Conservation (phyloP, 345 rosid genomes). For the Gossypium sturtianum region DNA sequence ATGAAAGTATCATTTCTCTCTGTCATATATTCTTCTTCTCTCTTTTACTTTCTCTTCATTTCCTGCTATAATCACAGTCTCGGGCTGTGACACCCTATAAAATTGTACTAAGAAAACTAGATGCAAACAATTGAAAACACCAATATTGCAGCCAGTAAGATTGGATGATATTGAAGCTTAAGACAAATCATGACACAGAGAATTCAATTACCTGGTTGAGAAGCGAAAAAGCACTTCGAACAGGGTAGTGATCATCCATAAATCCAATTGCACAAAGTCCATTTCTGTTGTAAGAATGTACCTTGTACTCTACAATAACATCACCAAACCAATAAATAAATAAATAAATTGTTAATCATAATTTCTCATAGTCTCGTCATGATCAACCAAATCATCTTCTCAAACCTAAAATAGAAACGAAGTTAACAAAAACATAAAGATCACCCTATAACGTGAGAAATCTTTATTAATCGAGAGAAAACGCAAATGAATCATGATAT, state of each 20-base stretch:
- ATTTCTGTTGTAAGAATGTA: constrained; percentile 81
- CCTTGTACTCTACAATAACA: constrained; percentile 69
- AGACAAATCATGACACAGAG: not conserved
- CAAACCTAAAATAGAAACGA: not conserved
- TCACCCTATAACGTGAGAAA: not conserved
- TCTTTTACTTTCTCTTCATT: not conserved
- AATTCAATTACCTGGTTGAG: constrained; percentile 59
- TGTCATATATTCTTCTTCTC: not conserved
- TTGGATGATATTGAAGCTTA: not conserved
- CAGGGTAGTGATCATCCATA: constrained; percentile 96
- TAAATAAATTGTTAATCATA: not conserved
- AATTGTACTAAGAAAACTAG: not conserved
- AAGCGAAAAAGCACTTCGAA: constrained; percentile 86
- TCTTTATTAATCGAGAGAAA: too few relatives aligned
- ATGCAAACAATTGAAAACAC: not conserved
- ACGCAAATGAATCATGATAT: not conserved
- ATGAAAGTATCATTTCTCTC: not conserved
- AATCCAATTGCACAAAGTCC: constrained; percentile 86
- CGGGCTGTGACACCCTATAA: not conserved
- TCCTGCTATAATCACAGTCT: not conserved
- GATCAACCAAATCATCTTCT: not conserved
- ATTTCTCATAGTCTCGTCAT: not conserved
- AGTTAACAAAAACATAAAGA: not conserved
- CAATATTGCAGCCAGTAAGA: not conserved
- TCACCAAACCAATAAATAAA: not conserved